These are phyloP conservation scores for Phialemonium atrogriseum DNA, from an alignment of 2,329 filamentous ascomycete species.

Conservation along the genomic window DNA sequence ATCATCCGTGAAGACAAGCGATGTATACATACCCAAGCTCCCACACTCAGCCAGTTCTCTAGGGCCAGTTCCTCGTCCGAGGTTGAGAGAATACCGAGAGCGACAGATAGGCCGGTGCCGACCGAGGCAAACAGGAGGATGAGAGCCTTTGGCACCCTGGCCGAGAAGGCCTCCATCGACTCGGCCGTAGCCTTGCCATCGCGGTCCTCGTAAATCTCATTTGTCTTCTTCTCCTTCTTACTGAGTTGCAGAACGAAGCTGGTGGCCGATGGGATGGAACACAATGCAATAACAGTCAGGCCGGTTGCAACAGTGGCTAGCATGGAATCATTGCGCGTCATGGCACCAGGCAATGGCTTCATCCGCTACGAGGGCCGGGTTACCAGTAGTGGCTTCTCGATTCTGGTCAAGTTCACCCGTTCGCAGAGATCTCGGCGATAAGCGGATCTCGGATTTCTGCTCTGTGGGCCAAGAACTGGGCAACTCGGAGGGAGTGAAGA, in stretches of 20 bases:
- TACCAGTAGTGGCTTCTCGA: too few relatives aligned
- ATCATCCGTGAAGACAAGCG: too few relatives aligned
- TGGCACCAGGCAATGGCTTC: too few relatives aligned
- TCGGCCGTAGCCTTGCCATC: slow-evolving; percentile 63
- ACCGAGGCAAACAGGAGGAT: slow-evolving; percentile 44
- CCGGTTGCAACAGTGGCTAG: slow-evolving; percentile 16
- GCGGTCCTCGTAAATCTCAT: slow-evolving; percentile 54
- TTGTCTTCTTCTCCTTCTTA: slow-evolving; percentile 22
- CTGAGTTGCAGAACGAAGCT: slow-evolving; percentile 17
- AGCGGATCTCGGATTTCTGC: too few relatives aligned
- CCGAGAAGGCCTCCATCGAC: slow-evolving; percentile 53
- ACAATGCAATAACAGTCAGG: slow-evolving; percentile 18
- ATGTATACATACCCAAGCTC: slow-evolving; percentile 50
- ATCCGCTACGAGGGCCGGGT: too few relatives aligned
- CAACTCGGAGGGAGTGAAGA: too few relatives aligned
- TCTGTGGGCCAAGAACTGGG: too few relatives aligned
- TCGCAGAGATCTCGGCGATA: too few relatives aligned
- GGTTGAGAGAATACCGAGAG: slow-evolving; percentile 45
- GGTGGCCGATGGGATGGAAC: slow-evolving; percentile 19
- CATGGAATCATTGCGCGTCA: slow-evolving; percentile 19
- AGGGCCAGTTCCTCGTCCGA: slow-evolving; percentile 31
- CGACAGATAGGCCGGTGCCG: slow-evolving; percentile 48
- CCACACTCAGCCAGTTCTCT: slow-evolving; percentile 52
- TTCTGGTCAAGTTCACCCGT: too few relatives aligned
- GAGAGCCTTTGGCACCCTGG: slow-evolving; percentile 45